Evolutionary conservation across 768 basidiomycete species (phyloP), one percentile per base, ranked within the genome.

Genomic region (Mycena capillaripes): DNA sequence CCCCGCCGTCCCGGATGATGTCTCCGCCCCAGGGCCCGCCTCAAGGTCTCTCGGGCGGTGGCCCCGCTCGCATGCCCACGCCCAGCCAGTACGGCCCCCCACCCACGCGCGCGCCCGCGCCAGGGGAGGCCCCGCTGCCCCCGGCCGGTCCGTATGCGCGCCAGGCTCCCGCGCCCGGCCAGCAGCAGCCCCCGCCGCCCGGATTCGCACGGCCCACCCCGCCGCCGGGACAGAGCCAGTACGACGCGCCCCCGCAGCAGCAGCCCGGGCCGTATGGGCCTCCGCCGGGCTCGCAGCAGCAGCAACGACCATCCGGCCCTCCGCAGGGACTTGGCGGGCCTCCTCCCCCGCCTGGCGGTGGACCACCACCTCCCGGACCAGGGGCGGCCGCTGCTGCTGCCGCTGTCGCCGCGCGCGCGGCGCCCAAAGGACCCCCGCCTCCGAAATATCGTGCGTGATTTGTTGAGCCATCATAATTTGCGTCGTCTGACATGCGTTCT

Each of bases 81-180:
- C 87, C 87, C 9, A 85, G 86, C 55, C 90, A 86, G 64, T 90
- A 88, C 75, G 87, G 83, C 4, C 82, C 84, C 29, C 87, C 89
- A 9, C 87, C 85, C 19, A 75, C 79, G 5, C 82, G 82, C n/a
- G 64, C 40, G 21, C 82, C 85, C 36, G 59, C 82, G 23, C 79
- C 85, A 42, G 85, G 86, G 46, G 87, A 86, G 71, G 80, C 86
- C 0, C 84, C 85, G 21, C 85, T 87, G 25, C 85, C 19, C 42
- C 42, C 42, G 14, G 19, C 82, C 2, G 82, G 83, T 34, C 82
- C 82, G 10, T 85, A 85, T 44, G 81, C 80, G 21, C 81, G 83
- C 27, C 83, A 84, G 5, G 82, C 82, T 2, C 81, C 81, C 9
- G 79, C 29, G 32, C 73, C 73, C 21, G 64, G 63, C n/a, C 86